Conservation (phyloP, 2,329 filamentous ascomycete species). For the Drechslerella coelobrocha region DNA sequence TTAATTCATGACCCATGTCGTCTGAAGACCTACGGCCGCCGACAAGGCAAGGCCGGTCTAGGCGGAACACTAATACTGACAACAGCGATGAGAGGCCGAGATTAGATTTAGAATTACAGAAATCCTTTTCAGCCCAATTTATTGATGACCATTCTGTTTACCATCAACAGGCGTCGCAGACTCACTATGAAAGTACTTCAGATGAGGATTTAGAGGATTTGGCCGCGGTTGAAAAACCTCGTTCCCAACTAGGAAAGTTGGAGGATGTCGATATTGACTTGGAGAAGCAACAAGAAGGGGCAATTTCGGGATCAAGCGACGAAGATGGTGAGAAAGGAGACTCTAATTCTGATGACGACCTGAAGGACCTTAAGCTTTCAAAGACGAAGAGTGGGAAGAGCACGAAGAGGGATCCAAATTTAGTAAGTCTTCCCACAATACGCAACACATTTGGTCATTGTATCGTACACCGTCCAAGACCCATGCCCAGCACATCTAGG, state of each 20-base stretch:
- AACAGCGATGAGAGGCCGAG: slow-evolving; percentile 17
- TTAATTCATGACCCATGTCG: slow-evolving; percentile 15
- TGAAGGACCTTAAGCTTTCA: slow-evolving; percentile 17
- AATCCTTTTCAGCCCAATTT: slow-evolving; percentile 40
- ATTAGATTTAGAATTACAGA: slow-evolving; percentile 40
- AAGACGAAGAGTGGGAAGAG: slow-evolving; percentile 43
- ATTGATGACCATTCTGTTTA: slow-evolving; percentile 44
- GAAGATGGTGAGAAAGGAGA: slow-evolving; percentile 18
- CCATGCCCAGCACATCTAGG: no score
- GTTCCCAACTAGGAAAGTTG: slow-evolving; percentile 26
- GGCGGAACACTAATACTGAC: slow-evolving; percentile 8
- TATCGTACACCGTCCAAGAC: not conserved
- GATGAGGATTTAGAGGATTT: slow-evolving; percentile 17
- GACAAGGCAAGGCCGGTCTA: slow-evolving; percentile 9
- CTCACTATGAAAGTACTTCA: slow-evolving; percentile 35
- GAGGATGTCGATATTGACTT: slow-evolving; percentile 19
- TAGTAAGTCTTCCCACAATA: slow-evolving; percentile 32
- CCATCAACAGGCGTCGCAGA: slow-evolving; percentile 26
- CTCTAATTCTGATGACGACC: slow-evolving; percentile 25
- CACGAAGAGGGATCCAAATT: slow-evolving; percentile 33
- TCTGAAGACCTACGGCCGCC: slow-evolving; percentile 27
- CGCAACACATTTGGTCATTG: slow-evolving; percentile 29
- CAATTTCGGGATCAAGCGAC: slow-evolving; percentile 6
- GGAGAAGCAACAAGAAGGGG: slow-evolving; percentile 22
- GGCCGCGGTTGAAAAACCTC: slow-evolving; percentile 36